Evolutionary conservation across 176 grass and related monocot species (phyloP).

Genomic region (Rhipidocladum racemiflorum): DNA sequence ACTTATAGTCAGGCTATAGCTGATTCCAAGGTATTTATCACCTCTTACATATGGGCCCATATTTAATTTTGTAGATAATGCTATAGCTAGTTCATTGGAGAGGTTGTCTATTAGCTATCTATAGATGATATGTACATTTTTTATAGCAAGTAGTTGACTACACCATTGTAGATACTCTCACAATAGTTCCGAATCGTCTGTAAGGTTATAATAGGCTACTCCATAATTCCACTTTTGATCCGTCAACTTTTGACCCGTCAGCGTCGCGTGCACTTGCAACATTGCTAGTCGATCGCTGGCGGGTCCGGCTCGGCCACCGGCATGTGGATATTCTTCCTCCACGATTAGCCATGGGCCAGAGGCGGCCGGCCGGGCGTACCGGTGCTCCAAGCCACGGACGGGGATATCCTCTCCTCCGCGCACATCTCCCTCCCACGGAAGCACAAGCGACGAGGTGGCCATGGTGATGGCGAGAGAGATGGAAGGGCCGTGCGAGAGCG

Average conservation of each 20-base stretch:
- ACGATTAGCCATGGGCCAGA: not conserved
- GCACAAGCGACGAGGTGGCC: slow-evolving; percentile 32
- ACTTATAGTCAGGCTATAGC: too few species aligned
- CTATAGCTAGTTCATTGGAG: too few species aligned
- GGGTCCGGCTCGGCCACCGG: not conserved
- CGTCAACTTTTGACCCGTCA: not conserved
- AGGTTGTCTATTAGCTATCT: too few species aligned
- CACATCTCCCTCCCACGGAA: slow-evolving; percentile 17
- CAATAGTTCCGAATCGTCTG: too few species aligned
- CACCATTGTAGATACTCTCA: too few species aligned
- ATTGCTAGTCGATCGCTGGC: not conserved
- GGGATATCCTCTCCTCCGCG: slow-evolving; percentile 3
- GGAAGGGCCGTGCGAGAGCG: slow-evolving; percentile 26
- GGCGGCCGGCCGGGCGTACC: not conserved
- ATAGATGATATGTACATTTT: too few species aligned
- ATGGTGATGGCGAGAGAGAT: not conserved
- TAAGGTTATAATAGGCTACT: too few species aligned
- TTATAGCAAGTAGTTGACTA: too few species aligned
- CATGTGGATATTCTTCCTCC: slow-evolving; percentile 19
- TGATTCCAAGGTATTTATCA: too few species aligned
- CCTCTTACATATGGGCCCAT: too few species aligned
- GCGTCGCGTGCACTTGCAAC: not conserved
- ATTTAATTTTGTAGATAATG: too few species aligned
- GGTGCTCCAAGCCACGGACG: not conserved
- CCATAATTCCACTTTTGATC: not conserved